Conservation (phyloP, 2,329 filamentous ascomycete species). For the Neofusicoccum parvum region DNA sequence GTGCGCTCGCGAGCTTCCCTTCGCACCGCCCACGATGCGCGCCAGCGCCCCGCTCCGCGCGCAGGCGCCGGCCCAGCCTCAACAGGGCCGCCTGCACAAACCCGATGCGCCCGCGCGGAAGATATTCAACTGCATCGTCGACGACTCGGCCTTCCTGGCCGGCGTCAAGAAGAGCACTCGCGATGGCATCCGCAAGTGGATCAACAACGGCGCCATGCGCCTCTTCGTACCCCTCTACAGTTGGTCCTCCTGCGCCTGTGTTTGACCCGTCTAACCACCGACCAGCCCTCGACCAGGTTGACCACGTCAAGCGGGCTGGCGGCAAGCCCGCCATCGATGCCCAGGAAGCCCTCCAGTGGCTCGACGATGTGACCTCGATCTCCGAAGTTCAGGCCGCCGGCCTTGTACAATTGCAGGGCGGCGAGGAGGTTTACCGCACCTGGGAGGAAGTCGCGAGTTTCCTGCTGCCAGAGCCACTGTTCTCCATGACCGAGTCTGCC, state of each 20-base stretch:
- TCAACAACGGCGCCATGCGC: slow-evolving; percentile 51
- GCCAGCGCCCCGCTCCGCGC: slow-evolving; percentile 20
- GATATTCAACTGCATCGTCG: slow-evolving; percentile 57
- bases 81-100: slow-evolving; percentile 16
- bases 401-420: slow-evolving; percentile 50
- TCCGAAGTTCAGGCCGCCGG: slow-evolving; percentile 37
- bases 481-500: slow-evolving; percentile 50
- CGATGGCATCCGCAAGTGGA: slow-evolving; percentile 56
- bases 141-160: slow-evolving; percentile 53
- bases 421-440: slow-evolving; percentile 49
- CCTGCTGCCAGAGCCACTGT: slow-evolving; percentile 50
- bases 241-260: slow-evolving; percentile 32
- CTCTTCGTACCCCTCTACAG: slow-evolving; percentile 56
- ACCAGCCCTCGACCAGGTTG: slow-evolving; percentile 50
- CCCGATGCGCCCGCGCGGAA: slow-evolving; percentile 39
- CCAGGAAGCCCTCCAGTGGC: slow-evolving; percentile 53
- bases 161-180: slow-evolving; percentile 55
- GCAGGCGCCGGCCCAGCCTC: slow-evolving; percentile 5
- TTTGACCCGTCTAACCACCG: slow-evolving; percentile 24
- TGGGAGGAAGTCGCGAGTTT: slow-evolving; percentile 55
- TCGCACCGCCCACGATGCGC: slow-evolving; percentile 16
- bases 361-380: slow-evolving; percentile 53
- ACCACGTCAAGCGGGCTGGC: slow-evolving; percentile 45
- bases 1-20: not conserved
- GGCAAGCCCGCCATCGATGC: slow-evolving; percentile 49